Evolutionary conservation across 129 eudicot genomes (phyloP), one percentile per base, ranked within the genome.

Genomic region (Flaveria brownii): DNA sequence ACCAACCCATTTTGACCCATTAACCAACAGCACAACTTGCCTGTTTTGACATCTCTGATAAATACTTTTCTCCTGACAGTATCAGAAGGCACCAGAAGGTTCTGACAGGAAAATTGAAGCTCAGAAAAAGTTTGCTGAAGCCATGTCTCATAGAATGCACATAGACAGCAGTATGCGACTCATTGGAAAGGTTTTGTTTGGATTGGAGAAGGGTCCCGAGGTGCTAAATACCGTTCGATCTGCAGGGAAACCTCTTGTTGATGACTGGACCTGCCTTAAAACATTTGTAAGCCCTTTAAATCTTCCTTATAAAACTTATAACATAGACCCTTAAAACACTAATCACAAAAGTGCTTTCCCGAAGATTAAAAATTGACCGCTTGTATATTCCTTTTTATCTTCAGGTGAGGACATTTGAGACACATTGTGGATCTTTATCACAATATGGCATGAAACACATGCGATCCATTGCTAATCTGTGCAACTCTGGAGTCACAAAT

Each of bases 241-340:
- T 47, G 68, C 88, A 17, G 99, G 97, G 33, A 83, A 79, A 74
- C 97, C 99, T 76, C 86, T 95, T 59, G 94, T 87, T 62, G 94
- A 95, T 80, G 96, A 95, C 83, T 95, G 99, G 99, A 42, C 75
- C 57, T 88, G 99, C 82, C 90, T 95, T 51, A 91, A 91, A 77
- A 81, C 96, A 33, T 69, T 89, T 86, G 99, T 94, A 88, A 67
- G 56, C 50, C 55, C 63, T n/a, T 14, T 85, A 85, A 43, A 47
- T 33, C 54, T 50, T 23, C 33, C 22, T 50, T 33, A 2, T 47
- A 6, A 39, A 73, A 57, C 77, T 73, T 18, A 73, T 59, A 39
- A 56, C 67, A 36, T 54, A 33, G 39, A 47, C 43, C n/a, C 43
- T 25, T 47, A 18, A 20, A 18, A 25, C 2, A 5, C 11, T 36